Evolutionary conservation across 2,329 filamentous ascomycete genomes (phyloP).

Genomic region (Periconia digitata): DNA sequence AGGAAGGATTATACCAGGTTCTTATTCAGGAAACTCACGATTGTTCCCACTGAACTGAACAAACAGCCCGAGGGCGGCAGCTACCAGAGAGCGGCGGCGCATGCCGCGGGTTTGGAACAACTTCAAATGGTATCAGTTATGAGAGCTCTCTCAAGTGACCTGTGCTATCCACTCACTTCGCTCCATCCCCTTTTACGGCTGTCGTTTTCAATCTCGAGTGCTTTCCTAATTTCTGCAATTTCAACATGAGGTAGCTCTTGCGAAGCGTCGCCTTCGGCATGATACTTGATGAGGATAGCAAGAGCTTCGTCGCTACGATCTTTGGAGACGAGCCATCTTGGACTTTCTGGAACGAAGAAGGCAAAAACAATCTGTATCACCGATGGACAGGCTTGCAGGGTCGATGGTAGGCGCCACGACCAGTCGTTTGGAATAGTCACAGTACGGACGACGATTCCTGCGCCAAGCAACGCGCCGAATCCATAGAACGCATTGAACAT

Average conservation of each 20-base stretch:
- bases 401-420: constrained; percentile 67
- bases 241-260: constrained; percentile 64
- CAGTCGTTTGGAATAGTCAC: constrained; percentile 60
- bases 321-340: constrained; percentile 66
- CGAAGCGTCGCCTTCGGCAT: constrained; percentile 61
- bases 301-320: constrained; percentile 65
- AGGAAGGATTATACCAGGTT: too few relatives aligned
- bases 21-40: constrained; percentile 42
- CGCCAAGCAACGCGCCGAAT: constrained; percentile 58
- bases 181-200: constrained; percentile 55
- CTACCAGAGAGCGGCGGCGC: constrained; percentile 63
- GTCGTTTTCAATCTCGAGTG: constrained; percentile 60
- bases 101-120: constrained; percentile 65
- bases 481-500: constrained; percentile 72
- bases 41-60: constrained; percentile 69
- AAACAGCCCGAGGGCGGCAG: constrained; percentile 65
- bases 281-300: constrained; percentile 63
- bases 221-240: constrained; percentile 66
- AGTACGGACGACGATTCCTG: constrained; percentile 66
- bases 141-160: too few relatives aligned
- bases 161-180: too few relatives aligned
- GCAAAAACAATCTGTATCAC: constrained; percentile 65
- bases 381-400: constrained; percentile 66
- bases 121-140: too few relatives aligned
- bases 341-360: constrained; percentile 65